These are phyloP conservation scores for Oenanthe sinensis DNA, from an alignment of 129 eudicot species.

Conservation along the genomic window DNA sequence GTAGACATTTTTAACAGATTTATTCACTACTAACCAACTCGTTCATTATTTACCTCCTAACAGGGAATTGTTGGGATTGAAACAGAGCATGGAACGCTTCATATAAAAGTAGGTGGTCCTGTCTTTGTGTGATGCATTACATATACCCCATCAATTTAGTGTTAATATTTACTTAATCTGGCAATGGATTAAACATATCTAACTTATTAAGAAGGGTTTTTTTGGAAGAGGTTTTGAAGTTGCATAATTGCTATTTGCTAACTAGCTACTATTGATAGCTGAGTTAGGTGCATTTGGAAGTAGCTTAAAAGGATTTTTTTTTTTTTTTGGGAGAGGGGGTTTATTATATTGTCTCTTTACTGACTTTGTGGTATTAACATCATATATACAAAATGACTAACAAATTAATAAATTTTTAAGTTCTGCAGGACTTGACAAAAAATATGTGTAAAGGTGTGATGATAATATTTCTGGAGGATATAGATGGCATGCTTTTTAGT, in stretches of 20 bases:
- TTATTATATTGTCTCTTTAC: background rate
- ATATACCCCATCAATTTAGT: background rate
- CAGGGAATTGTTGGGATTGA: slow-evolving; percentile 86
- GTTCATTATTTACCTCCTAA: slow-evolving; percentile 17
- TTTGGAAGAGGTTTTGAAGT: background rate
- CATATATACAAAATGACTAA: background rate
- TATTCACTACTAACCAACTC: background rate
- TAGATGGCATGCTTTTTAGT: background rate
- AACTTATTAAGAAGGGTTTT: background rate
- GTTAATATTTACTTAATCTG: background rate
- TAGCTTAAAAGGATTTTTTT: background rate
- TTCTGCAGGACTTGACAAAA: background rate
- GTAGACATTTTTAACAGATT: background rate
- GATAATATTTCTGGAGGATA: background rate
- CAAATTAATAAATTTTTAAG: background rate
- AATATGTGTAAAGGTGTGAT: background rate
- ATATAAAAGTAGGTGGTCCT: slow-evolving; percentile 56
- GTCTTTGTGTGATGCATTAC: background rate
- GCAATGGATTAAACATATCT: background rate
- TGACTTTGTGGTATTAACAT: background rate
- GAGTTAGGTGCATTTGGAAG: background rate
- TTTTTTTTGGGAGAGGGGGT: background rate
- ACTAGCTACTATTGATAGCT: background rate
- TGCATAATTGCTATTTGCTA: background rate
- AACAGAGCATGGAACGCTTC: slow-evolving; percentile 66